Evolutionary conservation across 768 basidiomycete species (phyloP).

Genomic region (Lentinula edodes): DNA sequence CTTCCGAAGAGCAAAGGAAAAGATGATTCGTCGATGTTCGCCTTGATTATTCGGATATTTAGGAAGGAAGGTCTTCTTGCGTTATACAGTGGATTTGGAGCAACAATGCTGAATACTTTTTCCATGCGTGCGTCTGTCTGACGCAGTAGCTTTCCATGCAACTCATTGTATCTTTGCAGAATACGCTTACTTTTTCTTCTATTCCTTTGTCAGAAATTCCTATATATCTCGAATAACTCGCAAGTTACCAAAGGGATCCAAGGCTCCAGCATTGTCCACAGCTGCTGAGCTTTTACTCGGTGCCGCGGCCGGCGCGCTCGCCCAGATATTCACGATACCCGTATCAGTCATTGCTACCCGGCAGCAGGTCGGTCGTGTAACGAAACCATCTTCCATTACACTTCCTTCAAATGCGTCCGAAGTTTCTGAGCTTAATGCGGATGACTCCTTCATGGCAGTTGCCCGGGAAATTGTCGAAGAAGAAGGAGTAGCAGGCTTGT

Average conservation of each 20-base stretch:
- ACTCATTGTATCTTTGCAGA: conserved; percentile 40
- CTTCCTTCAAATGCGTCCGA: conserved; percentile 3
- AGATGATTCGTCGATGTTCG: conserved; percentile 52
- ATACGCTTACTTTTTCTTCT: conserved; percentile 99
- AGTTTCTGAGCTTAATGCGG: conserved; percentile 20
- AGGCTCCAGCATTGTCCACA: conserved; percentile 60
- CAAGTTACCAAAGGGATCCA: conserved; percentile 55
- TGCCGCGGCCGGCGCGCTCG: conserved; percentile 87
- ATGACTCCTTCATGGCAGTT: conserved; percentile 75
- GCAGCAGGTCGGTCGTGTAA: conserved; percentile 76
- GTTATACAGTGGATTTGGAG: conserved; percentile 87
- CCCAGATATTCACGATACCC: conserved; percentile 97
- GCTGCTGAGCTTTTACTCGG: conserved; percentile 82
- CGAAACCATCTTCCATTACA: neutral
- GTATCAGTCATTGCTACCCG: conserved; percentile 97
- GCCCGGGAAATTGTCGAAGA: conserved; percentile 84
- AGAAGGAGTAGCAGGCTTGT: conserved; percentile 82
- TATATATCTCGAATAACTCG: conserved; percentile 69
- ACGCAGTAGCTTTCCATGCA: neutral
- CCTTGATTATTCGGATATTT: conserved; percentile 65
- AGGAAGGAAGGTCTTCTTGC: conserved; percentile 78
- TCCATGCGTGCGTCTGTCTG: conserved; percentile 76
- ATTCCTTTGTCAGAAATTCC: conserved; percentile 81
- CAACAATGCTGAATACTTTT: conserved; percentile 98
- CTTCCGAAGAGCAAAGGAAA: conserved; percentile 52